Conservation (phyloP, 2,329 filamentous ascomycete species). For the Aspergillus calidoustus region DNA sequence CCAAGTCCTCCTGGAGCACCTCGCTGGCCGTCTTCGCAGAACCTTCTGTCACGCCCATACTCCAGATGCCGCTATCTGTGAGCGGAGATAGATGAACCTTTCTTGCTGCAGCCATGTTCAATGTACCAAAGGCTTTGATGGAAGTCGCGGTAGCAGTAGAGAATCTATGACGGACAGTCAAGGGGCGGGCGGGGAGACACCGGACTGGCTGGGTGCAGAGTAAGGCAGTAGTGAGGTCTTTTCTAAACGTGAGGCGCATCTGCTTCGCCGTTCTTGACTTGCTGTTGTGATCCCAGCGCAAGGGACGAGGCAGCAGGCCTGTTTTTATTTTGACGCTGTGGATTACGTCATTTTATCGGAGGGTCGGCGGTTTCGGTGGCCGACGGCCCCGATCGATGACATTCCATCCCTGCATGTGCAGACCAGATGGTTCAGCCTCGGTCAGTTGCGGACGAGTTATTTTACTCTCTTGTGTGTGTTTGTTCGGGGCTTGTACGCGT, state of each 20-base stretch:
- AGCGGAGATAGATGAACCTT: slow-evolving; percentile 51
- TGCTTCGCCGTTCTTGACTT: neutral
- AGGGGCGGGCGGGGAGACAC: neutral
- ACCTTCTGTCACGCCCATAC: slow-evolving; percentile 55
- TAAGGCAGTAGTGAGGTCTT: neutral
- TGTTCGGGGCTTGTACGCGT: too few species aligned
- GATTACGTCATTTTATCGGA: neutral
- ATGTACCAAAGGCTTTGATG: neutral
- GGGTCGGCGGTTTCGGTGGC: neutral
- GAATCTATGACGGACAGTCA: neutral
- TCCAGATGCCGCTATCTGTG: slow-evolving; percentile 52
- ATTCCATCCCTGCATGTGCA: too few species aligned
- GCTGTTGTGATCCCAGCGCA: too few species aligned
- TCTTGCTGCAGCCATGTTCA: slow-evolving; percentile 54
- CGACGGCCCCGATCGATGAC: neutral
- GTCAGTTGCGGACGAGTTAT: too few species aligned
- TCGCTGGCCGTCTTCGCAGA: slow-evolving; percentile 67
- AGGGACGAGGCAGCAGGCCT: too few species aligned
- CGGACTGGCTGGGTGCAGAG: neutral
- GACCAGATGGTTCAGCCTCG: too few species aligned
- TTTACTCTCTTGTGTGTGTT: too few species aligned
- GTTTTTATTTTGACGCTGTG: neutral
- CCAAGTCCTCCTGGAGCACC: slow-evolving; percentile 76
- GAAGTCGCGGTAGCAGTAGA: neutral
- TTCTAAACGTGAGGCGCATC: neutral